A percentile compares a stretch with the other conserved stretches of the same genome.
Conservation (phyloP, 257 asterid species). For the Capsicum pubescens region DNA sequence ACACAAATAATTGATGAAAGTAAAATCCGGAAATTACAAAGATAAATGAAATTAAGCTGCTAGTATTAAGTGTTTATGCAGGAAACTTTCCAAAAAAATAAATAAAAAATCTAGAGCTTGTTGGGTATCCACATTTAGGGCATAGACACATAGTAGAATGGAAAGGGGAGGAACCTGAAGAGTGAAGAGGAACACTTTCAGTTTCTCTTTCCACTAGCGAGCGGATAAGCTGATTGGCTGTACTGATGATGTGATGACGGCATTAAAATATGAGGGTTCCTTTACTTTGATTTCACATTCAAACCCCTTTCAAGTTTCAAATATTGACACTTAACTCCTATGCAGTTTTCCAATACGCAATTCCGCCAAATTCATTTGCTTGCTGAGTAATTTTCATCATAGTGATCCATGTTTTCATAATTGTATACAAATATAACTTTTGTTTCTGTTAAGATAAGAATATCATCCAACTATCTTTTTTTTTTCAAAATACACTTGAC, state of each 20-base stretch:
- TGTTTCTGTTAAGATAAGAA: no score
- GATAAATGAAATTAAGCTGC: neutral
- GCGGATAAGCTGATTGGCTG: neutral
- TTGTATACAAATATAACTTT: no score
- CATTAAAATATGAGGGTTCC: neutral
- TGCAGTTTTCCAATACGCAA: neutral
- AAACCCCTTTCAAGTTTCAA: slow-evolving; percentile 6
- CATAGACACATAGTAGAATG: neutral
- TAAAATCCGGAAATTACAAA: neutral
- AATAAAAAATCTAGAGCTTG: neutral
- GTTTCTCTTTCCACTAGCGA: neutral
- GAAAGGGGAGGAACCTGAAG: neutral
- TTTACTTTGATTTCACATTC: neutral
- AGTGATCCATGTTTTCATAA: no score
- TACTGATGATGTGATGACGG: neutral
- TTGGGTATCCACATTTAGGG: neutral
- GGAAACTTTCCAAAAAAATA: neutral
- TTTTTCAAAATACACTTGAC: no score
- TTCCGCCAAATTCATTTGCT: neutral
- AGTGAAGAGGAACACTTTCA: neutral
- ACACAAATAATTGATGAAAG: neutral
- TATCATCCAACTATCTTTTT: no score
- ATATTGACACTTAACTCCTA: neutral
- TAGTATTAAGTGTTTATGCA: neutral
- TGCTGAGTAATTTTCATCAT: no score